These are phyloP conservation scores for Pleurotus cornucopiae DNA, from an alignment of 768 basidiomycete genomes.

Conservation along the genomic window DNA sequence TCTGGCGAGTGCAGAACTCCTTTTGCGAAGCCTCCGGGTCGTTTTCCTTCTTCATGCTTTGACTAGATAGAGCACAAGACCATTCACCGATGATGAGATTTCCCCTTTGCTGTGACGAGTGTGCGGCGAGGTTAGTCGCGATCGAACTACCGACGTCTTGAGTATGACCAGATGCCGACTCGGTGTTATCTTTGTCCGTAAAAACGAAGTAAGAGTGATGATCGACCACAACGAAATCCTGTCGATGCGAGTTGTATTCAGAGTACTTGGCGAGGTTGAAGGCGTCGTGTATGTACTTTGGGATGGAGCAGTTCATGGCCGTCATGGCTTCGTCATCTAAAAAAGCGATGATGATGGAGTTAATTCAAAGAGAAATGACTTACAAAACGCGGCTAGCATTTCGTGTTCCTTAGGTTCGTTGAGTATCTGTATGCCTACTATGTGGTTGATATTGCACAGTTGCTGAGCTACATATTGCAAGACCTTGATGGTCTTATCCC, in stretches of 20 bases:
- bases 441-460: slow-evolving; percentile 41
- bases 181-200: slow-evolving; percentile 43
- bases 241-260: slow-evolving; percentile 40
- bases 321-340: slow-evolving; percentile 32
- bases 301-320: slow-evolving; percentile 39
- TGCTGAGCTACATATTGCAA: slow-evolving; percentile 40
- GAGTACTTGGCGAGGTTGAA: slow-evolving; percentile 56
- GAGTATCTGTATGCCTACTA: slow-evolving; percentile 58
- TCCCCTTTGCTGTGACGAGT: slow-evolving; percentile 21
- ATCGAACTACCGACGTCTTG: slow-evolving; percentile 35
- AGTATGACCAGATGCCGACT: slow-evolving; percentile 56
- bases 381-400: slow-evolving; percentile 41
- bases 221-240: slow-evolving; percentile 67
- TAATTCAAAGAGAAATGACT: slow-evolving; percentile 18
- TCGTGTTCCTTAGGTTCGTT: slow-evolving; percentile 55
- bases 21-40: slow-evolving; percentile 40
- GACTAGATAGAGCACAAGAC: slow-evolving; percentile 71
- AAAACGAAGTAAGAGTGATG: slow-evolving; percentile 76
- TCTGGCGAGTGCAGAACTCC: slow-evolving; percentile 55
- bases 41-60: slow-evolving; percentile 45
- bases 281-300: slow-evolving; percentile 66
- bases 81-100: slow-evolving; percentile 79
- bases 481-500: slow-evolving; percentile 48
- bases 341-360: too few species aligned
- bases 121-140: slow-evolving; percentile 27